Evolutionary conservation across 257 asterid species (phyloP).

Genomic region (Solanum sejunctum): DNA sequence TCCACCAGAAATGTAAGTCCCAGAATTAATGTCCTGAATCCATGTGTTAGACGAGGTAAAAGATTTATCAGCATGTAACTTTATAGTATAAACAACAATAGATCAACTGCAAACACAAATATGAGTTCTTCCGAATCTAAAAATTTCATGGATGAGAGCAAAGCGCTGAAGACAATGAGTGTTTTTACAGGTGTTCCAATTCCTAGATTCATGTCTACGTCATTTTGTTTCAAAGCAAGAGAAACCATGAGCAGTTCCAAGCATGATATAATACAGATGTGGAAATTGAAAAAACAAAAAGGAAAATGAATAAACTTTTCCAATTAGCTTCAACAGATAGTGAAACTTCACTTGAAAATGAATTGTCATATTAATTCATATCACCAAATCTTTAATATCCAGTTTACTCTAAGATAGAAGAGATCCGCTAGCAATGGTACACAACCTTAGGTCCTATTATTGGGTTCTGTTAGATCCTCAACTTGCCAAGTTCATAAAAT

Average conservation of each 20-base stretch:
- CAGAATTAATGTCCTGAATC: constrained; percentile 52
- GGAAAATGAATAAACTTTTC: background rate
- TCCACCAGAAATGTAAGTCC: constrained; percentile 71
- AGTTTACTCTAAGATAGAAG: background rate
- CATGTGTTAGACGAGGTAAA: constrained; percentile 17
- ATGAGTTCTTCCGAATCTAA: background rate
- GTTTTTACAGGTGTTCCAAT: background rate
- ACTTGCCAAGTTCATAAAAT: background rate
- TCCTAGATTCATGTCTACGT: background rate
- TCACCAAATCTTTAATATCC: background rate
- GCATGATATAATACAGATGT: background rate
- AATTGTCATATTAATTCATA: background rate
- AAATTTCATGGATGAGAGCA: background rate
- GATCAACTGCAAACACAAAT: background rate
- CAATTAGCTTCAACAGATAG: background rate
- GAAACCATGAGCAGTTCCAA: background rate
- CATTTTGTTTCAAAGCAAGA: background rate
- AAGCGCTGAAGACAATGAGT: background rate
- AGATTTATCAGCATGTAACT: background rate
- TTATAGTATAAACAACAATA: background rate
- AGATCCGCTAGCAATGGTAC: background rate
- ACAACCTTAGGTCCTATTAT: background rate
- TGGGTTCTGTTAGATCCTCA: background rate
- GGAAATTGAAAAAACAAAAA: background rate
- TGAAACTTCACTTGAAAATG: background rate